These are phyloP conservation scores for Cladorrhinum samala DNA, from an alignment of 495 filamentous ascomycete species.

Conservation along the genomic window DNA sequence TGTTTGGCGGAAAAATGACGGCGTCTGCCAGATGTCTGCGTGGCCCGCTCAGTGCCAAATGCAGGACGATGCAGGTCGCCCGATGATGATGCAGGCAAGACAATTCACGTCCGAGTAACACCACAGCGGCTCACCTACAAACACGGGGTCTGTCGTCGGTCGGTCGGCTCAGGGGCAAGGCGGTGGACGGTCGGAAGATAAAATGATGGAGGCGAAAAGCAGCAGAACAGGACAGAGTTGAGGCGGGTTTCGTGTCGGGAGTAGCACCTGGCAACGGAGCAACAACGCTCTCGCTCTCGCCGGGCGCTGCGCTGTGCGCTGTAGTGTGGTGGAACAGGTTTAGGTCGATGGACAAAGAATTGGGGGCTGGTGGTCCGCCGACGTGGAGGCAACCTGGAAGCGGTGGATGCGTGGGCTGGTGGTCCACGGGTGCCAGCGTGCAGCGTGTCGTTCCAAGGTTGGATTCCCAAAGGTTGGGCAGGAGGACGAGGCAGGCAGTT, in stretches of 20 bases:
- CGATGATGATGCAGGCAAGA: neutral
- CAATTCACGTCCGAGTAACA: too few species aligned
- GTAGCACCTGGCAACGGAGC: neutral
- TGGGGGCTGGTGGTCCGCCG: conserved; percentile 16
- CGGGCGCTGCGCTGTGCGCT: neutral
- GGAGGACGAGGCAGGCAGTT: conserved; percentile 14
- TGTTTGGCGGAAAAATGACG: too few species aligned
- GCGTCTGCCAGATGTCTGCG: too few species aligned
- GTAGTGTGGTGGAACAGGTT: neutral
- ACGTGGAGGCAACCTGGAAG: conserved; percentile 3
- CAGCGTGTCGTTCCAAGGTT: conserved; percentile 25
- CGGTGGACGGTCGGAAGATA: conserved; percentile 8
- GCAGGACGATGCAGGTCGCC: too few species aligned
- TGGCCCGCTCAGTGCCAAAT: too few species aligned
- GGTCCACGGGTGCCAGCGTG: conserved; percentile 1
- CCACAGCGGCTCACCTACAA: neutral
- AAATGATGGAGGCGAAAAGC: conserved; percentile 1
- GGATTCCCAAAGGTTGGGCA: conserved; percentile 4
- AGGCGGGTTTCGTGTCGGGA: too few species aligned
- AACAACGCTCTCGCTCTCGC: neutral
- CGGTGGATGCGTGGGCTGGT: neutral
- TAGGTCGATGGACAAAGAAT: conserved; percentile 21
- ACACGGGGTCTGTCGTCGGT: conserved; percentile 1
- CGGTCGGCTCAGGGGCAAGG: neutral
- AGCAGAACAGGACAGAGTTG: neutral